Base-by-base conservation (phyloP, 345 rosid species). In the Eucalyptus marginata region DNA sequence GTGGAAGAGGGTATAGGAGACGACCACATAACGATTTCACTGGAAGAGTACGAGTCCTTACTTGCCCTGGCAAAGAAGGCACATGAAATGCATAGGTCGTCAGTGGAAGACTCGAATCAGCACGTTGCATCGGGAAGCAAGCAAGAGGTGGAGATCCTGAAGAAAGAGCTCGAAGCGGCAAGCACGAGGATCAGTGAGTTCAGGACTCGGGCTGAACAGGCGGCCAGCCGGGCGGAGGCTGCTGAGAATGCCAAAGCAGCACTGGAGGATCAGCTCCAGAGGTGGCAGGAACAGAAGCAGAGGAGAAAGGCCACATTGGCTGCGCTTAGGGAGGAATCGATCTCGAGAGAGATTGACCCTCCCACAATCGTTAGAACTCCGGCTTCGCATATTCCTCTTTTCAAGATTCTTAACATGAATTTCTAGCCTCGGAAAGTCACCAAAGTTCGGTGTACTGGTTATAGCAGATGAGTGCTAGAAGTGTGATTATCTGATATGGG, bases 151-250 rank as follows among this genome's bases (percentile, higher is more conserved):
- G 91, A 90, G 86, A 29, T 4, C 13, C 58, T 92, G 90, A 93
- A 92, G 93, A 92, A 86, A 79, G 94, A 94, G 87, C 33, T 94
- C 50, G 93, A 91, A 81, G 88, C 4, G 22, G 92, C 94, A 49
- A 88, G 15, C 24, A 36, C 62, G 13, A 95, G 91, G 90, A 89
- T 91, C 8, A 89, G 90, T 6, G 93, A 94, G 87, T 86, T 94
- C 86, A 91, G 96, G 93, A 94, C 90, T 13, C 84, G 94, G 46
- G 89, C 93, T 31, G 94, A 93, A 86, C 95, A 94, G 90, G 95
- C 95, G 0, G 88, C 56, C 15, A 89, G 94, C 8, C 90, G 96
- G 44, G 97, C 95, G 1, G 94, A 94, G 62, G 89, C 93, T 3
- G 94, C 95, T 2, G 96, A 95, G 93, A 92, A 20, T 90, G 97